Evolutionary conservation across 2,329 filamentous ascomycete species (phyloP), one percentile per base, ranked within the genome.

Genomic region (Colletotrichum euphorbiae): DNA sequence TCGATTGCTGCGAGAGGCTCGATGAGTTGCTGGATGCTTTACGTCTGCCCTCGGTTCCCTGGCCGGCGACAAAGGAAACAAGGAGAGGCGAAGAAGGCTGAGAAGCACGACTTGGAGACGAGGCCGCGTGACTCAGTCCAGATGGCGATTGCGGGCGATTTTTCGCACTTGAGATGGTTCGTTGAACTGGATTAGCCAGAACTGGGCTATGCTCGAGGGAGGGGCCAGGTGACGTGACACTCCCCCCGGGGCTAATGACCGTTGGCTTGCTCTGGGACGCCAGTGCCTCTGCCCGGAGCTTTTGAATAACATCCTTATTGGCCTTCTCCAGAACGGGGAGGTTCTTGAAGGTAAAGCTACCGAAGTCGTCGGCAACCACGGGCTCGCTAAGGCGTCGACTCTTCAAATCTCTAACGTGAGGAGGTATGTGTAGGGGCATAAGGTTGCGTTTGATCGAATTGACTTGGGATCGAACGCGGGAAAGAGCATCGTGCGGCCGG

Each of bases 231-330:
- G 91, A 92, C 4, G 82, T 80, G 48, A 81, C 75, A 40, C 77
- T 71, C 8, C 79, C 79, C 57, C 82, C 80, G 1, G 84, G 82
- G 66, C 82, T 86, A 36, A 80, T 74, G 4, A 79, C 77, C 5
- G 81, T 77, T 38, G 81, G 80, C 74, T 90, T 90, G 74, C 79
- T 87, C 72, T 90, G 88, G 2, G 84, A 80, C 3, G 88, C 94
- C 81, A 98, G 86, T 3, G 96, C 94, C 78, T 98, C 94, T 21
- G 94, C 93, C 11, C 94, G 90, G 65, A 99, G 84, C 78, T 98
- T 98, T 74, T 98, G 94, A 36, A 99, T 97, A 33, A 98, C 94
- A 74, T 99, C 96, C 77, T 99, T 99, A 80, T 99, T 99, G 62
- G 96, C 96, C 79, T 98, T 98, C 75, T 98, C 96, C 17, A 99